These are phyloP conservation scores for Neopestalotiopsis rosae DNA, from an alignment of 2,329 filamentous ascomycete species.

Conservation along the genomic window DNA sequence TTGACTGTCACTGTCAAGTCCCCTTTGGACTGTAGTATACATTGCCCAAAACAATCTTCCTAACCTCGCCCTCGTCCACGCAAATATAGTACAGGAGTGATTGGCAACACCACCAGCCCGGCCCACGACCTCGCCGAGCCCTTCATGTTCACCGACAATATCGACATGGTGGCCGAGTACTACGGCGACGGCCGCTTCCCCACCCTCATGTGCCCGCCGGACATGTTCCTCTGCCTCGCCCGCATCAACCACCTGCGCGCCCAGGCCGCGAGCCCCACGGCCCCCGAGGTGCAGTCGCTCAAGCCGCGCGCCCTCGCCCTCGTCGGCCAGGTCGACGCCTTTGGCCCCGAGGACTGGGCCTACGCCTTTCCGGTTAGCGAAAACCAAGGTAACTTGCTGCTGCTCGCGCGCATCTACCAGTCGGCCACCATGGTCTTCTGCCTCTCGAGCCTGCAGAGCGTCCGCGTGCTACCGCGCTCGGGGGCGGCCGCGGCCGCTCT, in stretches of 20 bases:
- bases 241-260: constrained; percentile 37
- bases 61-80: no score
- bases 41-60: no score
- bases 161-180: constrained; percentile 28
- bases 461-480: constrained; percentile 29
- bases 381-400: constrained; percentile 29
- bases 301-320: constrained; percentile 24
- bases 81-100: constrained; percentile 30
- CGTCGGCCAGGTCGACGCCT: constrained; percentile 30
- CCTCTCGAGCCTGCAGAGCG: constrained; percentile 34
- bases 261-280: constrained; percentile 17
- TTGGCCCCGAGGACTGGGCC: constrained; percentile 36
- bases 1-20: neutral
- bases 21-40: neutral
- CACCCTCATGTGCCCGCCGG: constrained; percentile 31
- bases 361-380: constrained; percentile 23
- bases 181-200: constrained; percentile 26
- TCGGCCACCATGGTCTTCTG: constrained; percentile 34
- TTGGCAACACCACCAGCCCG: constrained; percentile 40
- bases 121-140: constrained; percentile 29
- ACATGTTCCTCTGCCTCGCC: constrained; percentile 32
- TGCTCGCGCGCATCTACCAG: constrained; percentile 38
- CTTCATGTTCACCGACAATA: constrained; percentile 26
- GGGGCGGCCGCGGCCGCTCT: neutral
- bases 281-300: neutral